Base-by-base conservation (phyloP, 2,329 filamentous ascomycete species). In the Alternaria rosae region DNA sequence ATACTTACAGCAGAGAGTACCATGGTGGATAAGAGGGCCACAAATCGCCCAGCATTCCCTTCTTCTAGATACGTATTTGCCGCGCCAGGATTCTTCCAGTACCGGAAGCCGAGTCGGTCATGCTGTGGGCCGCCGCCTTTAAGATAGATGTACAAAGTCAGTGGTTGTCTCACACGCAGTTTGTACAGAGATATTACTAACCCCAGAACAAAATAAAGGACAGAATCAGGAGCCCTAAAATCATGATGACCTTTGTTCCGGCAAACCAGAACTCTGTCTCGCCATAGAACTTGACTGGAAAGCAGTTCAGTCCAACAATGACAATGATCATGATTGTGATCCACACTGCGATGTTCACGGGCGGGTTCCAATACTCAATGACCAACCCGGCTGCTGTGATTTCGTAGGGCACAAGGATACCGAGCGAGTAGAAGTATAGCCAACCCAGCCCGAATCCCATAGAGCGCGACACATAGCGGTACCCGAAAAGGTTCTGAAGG, bases 391-490 rank as follows among this genome's bases (percentile, higher is more conserved):
- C 78, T 28, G 76, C 78, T 4, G 74, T 77, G 51, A 79, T 72
- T 43, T 79, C 75, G 52, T 75, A 75, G 1, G 76, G 76, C 5
- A 78, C 66, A 44, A 78, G 62, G 11, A 75, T 76, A n/a, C 69
- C 70, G 6, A 71, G 69, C 2, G 68, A 70, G 66, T 74, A 71
- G 44, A 73, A 74, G 65, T 75, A 76, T n/a, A 73, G 64, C 71
- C 70, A 72, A 15, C 71, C 69, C 3, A 71, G 64, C 1, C 66
- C 67, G 32, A 71, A 73, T n/a, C 71, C 75, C 65, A 76, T 94
- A 0, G 93, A 93, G 1, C 93, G 93, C 59, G 81, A 79, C 57
- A 82, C 78, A 64, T 82, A 82, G 56, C 80, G 80, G 59, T 79
- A 76, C n/a, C 79, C 82, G 68, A 84, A 85, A 38, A 83, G 79